A percentile compares a stretch with the other conserved stretches of the same genome.
Evolutionary conservation across 129 eudicot genomes (phyloP).

Genomic region (Flaveria trinervia): DNA sequence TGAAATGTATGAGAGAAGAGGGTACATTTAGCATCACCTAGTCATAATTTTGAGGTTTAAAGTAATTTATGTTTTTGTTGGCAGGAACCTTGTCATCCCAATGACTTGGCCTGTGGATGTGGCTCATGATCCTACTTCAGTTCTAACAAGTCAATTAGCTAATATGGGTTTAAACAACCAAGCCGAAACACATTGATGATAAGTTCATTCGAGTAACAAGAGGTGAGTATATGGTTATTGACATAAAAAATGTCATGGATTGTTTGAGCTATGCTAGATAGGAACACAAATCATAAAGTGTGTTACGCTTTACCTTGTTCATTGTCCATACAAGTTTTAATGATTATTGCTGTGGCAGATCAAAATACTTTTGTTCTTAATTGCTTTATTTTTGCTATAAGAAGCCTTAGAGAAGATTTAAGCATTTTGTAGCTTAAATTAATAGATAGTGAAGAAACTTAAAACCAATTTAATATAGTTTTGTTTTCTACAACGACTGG

Average conservation of each 20-base stretch:
- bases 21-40: too few species aligned
- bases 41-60: background rate
- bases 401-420: too few species aligned
- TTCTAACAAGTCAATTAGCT: slow-evolving; percentile 32
- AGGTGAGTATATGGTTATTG: background rate
- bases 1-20: too few species aligned
- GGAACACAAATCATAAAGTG: too few species aligned
- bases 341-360: too few species aligned
- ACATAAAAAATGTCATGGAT: background rate
- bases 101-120: slow-evolving; percentile 43
- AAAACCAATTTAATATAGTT: too few species aligned
- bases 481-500: too few species aligned
- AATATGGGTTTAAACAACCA: slow-evolving; percentile 32
- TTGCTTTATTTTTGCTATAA: too few species aligned
- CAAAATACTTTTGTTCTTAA: too few species aligned
- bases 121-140: slow-evolving; percentile 19
- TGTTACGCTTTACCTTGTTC: background rate
- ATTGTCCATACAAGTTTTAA: background rate
- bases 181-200: background rate
- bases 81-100: slow-evolving; percentile 39
- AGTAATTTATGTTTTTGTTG: background rate
- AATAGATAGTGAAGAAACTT: too few species aligned
- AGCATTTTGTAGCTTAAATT: too few species aligned
- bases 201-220: background rate
- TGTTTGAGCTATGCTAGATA: background rate